Evolutionary conservation across 139 green algal genomes (phyloP), one percentile per base, ranked within the genome.

Genomic region (Haematococcus sp.): DNA sequence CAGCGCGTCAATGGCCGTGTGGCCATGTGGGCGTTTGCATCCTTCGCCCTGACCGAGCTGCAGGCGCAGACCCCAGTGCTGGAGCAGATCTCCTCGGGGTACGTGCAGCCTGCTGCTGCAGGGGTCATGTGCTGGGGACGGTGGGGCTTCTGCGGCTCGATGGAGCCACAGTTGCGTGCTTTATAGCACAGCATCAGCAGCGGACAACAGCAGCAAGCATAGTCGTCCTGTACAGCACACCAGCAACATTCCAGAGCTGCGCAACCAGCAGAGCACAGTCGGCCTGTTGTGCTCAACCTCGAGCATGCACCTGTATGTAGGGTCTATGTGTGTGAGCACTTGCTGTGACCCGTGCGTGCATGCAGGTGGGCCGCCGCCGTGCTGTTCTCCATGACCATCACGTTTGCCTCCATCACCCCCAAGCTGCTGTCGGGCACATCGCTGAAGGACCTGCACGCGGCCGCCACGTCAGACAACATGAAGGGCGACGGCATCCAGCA

Each of bases 1-100:
- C 81, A 86, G 81, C 76, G 81, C 30, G 55, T 83, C 17, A 88
- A 88, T 40, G 83, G 83, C 20, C 76, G 83, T 25, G 43, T 83
- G 30, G 83, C 83, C 25, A 89, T 89, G 83, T 63, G 84, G 19
- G 83, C 79, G 22, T 89, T 86, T 59, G 74, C 73, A 1, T 67
- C 56, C 25, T 70, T 89, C 27, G 74, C 77, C 1, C 30, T 79
- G 32, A 63, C 77, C 3, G 83, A 89, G 83, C 40, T 82, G 20
- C 35, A 32, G 34, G 66, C 67, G 51, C 63, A 81, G 7, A 69
- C 77, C 31, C 71, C 75, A 7, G 83, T 75, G 23, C 63, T 74
- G 46, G 77, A 86, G 77, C 83, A 89, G 77, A 28, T 86, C 19
- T 15, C 31, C 25, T 30, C 71, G 65, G 5, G 49, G 40, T n/a